Base-by-base conservation (phyloP, 225 moss, liverwort and hornwort genomes). In the Ulota crispa region DNA sequence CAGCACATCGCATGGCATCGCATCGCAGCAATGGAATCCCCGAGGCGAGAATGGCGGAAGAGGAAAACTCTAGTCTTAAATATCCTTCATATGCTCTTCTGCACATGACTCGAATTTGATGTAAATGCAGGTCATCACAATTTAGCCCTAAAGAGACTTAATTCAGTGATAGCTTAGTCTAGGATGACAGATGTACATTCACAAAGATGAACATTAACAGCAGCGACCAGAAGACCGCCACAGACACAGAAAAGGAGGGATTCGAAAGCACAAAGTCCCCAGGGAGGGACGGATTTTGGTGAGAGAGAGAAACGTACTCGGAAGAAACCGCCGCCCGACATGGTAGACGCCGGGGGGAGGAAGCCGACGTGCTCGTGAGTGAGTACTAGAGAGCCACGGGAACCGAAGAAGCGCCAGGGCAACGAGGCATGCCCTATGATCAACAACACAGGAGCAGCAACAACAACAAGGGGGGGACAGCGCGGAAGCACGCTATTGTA, bases 241-340 rank as follows among this genome's bases (percentile, higher is more conserved):
- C 72, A 79, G 30, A 63, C 32, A 63, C 32, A 55, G 14, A 26
- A 37, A n/a, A 30, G 64, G 41, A 42, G 64, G 76, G 36, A 70
- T 37, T 82, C 59, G 27, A 67, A 13, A 78, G 60, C 27, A 78
- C 9, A 13, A 67, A 75, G 43, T 43, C 54, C 30, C n/a, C 9
- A 10, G 62, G 34, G 4, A 50, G 36, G 24, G 45, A 81, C 37
- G 66, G 59, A 82, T 86, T 73, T 78, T 42, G 55, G 69, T 45
- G 14, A 30, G 45, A 9, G 63, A 70, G 45, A 26, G 66, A 73
- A 14, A 91, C 94, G 76, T 72, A 99, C 98, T 91, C 98, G 94
- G 81, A 99, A 99, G 92, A 99, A 99, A 90, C 98, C 98, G 87
- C 98, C 98, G 83, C 87, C 87, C 81, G 99, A 99, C 99, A 99